Evolutionary conservation across 192 early-diverging fungal genomes (phyloP), one percentile per base, ranked within the genome.

Genomic region (Gamsiella multidivaricata): DNA sequence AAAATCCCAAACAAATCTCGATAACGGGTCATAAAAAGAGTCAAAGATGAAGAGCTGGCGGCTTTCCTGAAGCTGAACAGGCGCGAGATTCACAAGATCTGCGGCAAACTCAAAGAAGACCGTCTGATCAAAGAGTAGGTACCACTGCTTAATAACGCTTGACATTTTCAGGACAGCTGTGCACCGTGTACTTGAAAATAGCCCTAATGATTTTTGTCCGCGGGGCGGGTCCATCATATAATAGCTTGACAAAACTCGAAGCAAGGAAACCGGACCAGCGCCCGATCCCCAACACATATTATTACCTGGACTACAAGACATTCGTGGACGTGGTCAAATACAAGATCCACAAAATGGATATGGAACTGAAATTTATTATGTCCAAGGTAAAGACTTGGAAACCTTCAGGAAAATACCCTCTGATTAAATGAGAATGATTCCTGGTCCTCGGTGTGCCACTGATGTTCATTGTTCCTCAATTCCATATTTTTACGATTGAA

Each of bases 311-410:
- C 82, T 96, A 96, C 83, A 93, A 93, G 70, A 85, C 91, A n/a
- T 94, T 96, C 81, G 92, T 98, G 0, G 92, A 96, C 64, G 94
- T 95, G 8, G 91, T 96, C 50, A 96, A 96, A 69, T 96, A 88
- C 88, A 91, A 92, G 67, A 94, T 98, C 74, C 94, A 89, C 85
- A 91, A 89, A 79, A 93, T 98, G 81, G 88, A 90, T 36, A 84
- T 80, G 15, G 73, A 82, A 28, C 86, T 92, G 33, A 69, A 83
- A 12, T 80, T 83, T 22, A 82, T 81, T 41, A 84, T 91, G 80
- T 72, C 87, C 31, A 89, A 81, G 50, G 85, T 86, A 75, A 5
- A 23, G n/a, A n/a, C n/a, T n/a, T n/a, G n/a, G n/a, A n/a, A n/a
- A n/a, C n/a, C n/a, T n/a, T n/a, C n/a, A n/a, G n/a, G n/a, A n/a